phyloP scores from a whole-genome alignment of 129 eudicot species.

The Artemisia annua region DNA sequence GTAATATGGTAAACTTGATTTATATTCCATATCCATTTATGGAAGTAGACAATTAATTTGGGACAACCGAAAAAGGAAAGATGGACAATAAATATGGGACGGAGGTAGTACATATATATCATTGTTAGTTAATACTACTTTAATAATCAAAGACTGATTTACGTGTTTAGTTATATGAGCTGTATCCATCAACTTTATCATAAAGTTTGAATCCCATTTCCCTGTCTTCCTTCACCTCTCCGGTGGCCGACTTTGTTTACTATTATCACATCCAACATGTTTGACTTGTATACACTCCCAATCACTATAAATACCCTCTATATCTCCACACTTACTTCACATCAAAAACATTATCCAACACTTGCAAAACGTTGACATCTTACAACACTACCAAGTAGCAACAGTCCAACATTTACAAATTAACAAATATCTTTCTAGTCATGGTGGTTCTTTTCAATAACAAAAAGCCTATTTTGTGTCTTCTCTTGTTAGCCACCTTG shows the following conservation, averaged over 20 bases:
- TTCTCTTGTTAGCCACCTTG: conserved; percentile 29
- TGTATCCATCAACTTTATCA: conserved; percentile 3
- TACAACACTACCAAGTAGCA: no score
- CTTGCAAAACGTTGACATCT: no score
- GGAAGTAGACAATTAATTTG: no score
- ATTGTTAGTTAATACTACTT: no score
- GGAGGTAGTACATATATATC: no score
- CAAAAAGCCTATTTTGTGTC: conserved; percentile 3
- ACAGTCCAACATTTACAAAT: no score
- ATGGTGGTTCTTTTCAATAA: conserved; percentile 10
- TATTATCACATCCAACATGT: conserved; percentile 10
- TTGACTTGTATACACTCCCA: conserved; percentile 4
- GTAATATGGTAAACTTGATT: no score
- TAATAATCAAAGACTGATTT: no score
- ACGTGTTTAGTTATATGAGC: background rate
- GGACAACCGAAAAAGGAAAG: no score
- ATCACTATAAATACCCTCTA: conserved; percentile 7
- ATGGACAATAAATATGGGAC: no score
- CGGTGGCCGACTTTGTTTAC: conserved; percentile 27
- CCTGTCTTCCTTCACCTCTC: background rate
- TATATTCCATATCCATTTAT: no score
- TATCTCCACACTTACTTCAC: conserved; percentile 2
- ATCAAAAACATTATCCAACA: background rate
- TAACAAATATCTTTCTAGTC: background rate
- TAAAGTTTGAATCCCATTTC: background rate